phyloP scores from a whole-genome alignment of 441 rosid species.

The Iberis amara region DNA sequence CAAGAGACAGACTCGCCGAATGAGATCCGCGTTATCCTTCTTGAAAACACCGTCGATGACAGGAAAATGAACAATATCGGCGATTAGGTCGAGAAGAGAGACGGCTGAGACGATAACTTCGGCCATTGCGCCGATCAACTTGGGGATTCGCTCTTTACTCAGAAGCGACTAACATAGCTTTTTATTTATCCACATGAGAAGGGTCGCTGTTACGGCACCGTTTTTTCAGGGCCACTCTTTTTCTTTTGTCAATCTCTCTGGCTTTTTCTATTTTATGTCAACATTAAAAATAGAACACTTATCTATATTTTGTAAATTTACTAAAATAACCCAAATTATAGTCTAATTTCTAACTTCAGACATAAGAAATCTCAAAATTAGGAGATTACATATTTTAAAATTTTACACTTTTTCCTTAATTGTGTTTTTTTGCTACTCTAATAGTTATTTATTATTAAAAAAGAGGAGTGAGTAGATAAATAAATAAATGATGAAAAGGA shows the following conservation, averaged over 20 bases:
- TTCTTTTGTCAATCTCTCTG: too few species aligned
- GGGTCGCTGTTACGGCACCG: constrained; percentile 6
- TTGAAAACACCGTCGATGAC: constrained; percentile 33
- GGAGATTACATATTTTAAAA: too few species aligned
- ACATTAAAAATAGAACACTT: not conserved
- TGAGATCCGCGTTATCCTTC: constrained; percentile 75
- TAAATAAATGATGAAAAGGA: too few species aligned
- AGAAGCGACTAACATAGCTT: constrained; percentile 1
- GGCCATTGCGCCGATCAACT: constrained; percentile 21
- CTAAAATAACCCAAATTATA: not conserved
- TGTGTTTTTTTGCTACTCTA: too few species aligned
- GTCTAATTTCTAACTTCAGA: not conserved
- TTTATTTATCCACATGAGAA: constrained; percentile 21
- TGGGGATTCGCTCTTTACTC: constrained; percentile 8
- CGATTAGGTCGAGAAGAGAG: constrained; percentile 35
- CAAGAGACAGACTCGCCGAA: constrained; percentile 52
- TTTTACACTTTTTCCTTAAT: too few species aligned
- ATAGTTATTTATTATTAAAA: too few species aligned
- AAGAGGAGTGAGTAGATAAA: too few species aligned
- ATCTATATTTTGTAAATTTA: not conserved
- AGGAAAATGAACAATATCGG: constrained; percentile 29
- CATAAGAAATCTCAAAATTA: too few species aligned
- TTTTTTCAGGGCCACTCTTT: not conserved
- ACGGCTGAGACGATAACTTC: constrained; percentile 24
- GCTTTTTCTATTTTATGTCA: too few species aligned